Evolutionary conservation across 345 rosid genomes (phyloP), one percentile per base, ranked within the genome.

Genomic region (Gossypium thurberi): DNA sequence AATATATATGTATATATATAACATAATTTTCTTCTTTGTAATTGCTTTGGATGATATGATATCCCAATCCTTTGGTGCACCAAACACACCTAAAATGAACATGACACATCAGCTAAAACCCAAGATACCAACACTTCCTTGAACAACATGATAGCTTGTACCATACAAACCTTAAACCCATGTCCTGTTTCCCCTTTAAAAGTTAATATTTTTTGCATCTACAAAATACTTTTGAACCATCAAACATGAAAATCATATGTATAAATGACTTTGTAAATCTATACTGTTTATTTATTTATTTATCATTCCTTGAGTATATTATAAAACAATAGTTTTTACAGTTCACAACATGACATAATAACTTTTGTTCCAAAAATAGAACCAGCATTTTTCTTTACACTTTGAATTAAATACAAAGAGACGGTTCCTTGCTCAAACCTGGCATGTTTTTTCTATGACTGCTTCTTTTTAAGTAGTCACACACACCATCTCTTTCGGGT

Each of bases 361-460:
- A 65, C 40, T 33, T 33, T 78, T 28, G 65, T 26, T 53, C 46
- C 26, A 62, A 55, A 58, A 58, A 59, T 77, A 52, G 68, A 78
- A 75, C 59, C 74, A 47, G 74, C 62, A 44, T 68, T 58, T 43
- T 40, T 60, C 63, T 74, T 80, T 78, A 80, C 80, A 81, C 72
- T 78, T 33, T 82, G 73, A 62, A 66, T 56, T 33, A 69, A 65
- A 57, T 74, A 43, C 40, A 59, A 70, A 66, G 26, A 58, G 70
- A 73, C 37, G 57, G 60, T 70, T 78, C 62, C 62, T 52, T 65
- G 75, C 50, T 66, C 57, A 63, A 72, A 69, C 72, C 74, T 62
- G 69, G 69, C 70, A 59, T 26, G 47, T 15, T 25, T 33, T 33
- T 5, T 28, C 1, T 60, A 59, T 40, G 60, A 65, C 56, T 55